Evolutionary conservation across 169 alveolate genomes (phyloP).

Genomic region (Cryptosporidium baileyi): DNA sequence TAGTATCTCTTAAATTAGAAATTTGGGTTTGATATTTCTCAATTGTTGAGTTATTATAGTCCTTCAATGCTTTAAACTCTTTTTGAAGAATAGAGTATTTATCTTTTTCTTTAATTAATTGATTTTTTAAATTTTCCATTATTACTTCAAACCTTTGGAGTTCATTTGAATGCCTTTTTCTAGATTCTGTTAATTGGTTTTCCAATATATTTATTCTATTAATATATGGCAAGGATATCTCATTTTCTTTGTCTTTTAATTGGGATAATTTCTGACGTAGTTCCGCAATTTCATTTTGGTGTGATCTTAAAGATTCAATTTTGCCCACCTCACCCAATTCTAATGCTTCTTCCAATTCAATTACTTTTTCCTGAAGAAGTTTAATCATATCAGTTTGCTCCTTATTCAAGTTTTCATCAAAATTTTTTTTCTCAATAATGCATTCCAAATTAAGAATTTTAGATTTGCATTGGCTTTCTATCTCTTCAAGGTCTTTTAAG

Average conservation of each 20-base stretch:
- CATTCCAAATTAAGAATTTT: conserved; percentile 2
- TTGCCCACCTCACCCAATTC: not conserved
- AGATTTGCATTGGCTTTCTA: not conserved
- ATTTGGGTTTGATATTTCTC: not conserved
- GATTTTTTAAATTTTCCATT: conserved; percentile 10
- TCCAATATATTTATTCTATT: conserved; percentile 29
- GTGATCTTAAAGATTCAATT: conserved; percentile 12
- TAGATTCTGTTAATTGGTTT: conserved; percentile 32
- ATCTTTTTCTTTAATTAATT: not conserved
- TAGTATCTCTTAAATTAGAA: not conserved
- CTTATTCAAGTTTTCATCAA: not conserved
- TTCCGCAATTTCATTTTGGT: conserved; percentile 42
- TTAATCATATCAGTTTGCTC: not conserved
- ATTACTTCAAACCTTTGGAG: conserved; percentile 24
- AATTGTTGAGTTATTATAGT: not conserved
- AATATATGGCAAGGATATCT: conserved; percentile 21
- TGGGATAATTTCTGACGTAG: conserved; percentile 2
- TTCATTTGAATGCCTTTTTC: conserved; percentile 39
- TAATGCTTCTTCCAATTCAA: conserved; percentile 15
- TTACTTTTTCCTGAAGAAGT: conserved; percentile 1
- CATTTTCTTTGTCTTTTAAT: not conserved
- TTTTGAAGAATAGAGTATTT: not conserved
- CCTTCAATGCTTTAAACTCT: not conserved
- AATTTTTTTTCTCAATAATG: not conserved
- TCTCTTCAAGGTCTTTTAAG: not conserved